Base-by-base conservation (phyloP, 768 basidiomycete genomes). In the Mycena belliarum region DNA sequence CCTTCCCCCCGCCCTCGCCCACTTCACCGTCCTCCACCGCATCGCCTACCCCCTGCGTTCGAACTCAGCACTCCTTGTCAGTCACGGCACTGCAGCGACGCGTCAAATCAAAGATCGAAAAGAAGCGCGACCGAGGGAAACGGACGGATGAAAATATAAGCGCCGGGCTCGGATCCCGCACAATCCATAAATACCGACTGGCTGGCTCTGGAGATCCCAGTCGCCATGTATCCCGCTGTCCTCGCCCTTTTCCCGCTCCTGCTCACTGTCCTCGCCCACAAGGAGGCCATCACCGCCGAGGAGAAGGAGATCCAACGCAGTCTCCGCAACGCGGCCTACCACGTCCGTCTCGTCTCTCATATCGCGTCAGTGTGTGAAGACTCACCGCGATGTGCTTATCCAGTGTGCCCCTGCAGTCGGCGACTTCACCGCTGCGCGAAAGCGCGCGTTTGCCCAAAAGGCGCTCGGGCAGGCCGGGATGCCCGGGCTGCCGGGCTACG, bases 371-470 rank as follows among this genome's bases (percentile, higher is more conserved):
- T 45, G 18, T 49, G 20, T 35, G 28, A 33, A 41, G 21, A 16
- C 14, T 51, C n/a, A 47, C 25, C n/a, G 21, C 45, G 29, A 6
- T 32, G n/a, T 11, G 33, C 1, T 55, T 12, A 15, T 18, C 61
- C 56, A 83, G 82, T 84, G 82, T 46, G 80, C 82, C 33, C 79
- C 81, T 2, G 79, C 81, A 0, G 72, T 84, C 2, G 82, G 77
- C 48, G 75, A 76, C 43, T 83, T 78, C 57, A 82, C 82, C 8
- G 79, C 80, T 4, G 68, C 76, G 29, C 71, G 82, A 6, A 79
- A 80, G 59, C 77, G 75, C 15, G 71, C 75, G 23, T 83, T 77
- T 70, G 76, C 78, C 1, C 79, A 77, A 52, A 75, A 76, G 49
- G 76, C 78, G 8, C 65, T 78, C 12, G 62, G 62, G 20, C 11